Percentiles rank a stretch among this genome's conserved stretches.
These are phyloP conservation scores for Geranium incanum DNA, from an alignment of 441 rosid genomes.

Conservation along the genomic window DNA sequence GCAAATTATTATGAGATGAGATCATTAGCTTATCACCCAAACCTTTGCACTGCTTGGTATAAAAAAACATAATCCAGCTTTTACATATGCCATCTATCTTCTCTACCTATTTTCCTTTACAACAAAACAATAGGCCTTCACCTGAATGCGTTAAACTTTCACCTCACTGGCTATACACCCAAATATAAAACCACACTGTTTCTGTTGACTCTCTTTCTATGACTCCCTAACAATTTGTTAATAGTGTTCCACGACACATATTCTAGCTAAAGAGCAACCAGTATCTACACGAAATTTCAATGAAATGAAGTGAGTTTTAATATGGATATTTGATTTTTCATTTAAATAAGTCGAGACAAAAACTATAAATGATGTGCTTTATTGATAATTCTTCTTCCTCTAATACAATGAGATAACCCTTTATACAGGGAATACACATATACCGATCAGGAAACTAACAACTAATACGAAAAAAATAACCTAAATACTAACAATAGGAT, in stretches of 20 bases:
- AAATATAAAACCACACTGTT: background rate
- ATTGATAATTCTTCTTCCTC: no score
- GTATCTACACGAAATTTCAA: background rate
- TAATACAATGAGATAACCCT: no score
- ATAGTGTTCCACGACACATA: background rate
- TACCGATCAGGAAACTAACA: no score
- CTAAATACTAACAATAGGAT: no score
- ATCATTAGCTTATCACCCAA: background rate
- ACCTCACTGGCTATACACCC: background rate
- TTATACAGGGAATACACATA: no score
- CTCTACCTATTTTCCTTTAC: background rate
- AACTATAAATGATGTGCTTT: background rate
- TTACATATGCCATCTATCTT: background rate
- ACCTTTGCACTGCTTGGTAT: background rate
- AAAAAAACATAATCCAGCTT: background rate
- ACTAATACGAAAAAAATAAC: no score
- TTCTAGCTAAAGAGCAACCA: background rate
- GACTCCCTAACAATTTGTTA: background rate
- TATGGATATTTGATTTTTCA: background rate
- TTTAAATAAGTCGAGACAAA: background rate
- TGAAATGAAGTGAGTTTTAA: background rate
- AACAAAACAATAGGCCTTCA: background rate
- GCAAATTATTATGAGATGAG: background rate
- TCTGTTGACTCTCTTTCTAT: background rate
- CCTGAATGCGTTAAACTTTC: background rate